phyloP scores from a whole-genome alignment of 2,329 filamentous ascomycete species.

The Furcasterigmium sp. region DNA sequence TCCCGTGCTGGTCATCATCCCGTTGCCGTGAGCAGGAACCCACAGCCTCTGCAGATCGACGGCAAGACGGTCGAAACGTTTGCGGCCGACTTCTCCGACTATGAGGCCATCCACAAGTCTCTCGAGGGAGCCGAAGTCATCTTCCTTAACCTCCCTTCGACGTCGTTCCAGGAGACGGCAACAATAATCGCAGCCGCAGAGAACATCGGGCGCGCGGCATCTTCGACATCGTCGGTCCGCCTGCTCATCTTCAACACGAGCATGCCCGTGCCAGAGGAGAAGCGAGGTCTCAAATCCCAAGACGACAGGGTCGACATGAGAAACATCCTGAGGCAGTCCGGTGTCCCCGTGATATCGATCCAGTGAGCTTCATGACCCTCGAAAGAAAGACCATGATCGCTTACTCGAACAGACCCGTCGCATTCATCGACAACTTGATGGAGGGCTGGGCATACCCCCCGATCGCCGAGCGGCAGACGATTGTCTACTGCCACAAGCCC shows the following conservation, averaged over 20 bases:
- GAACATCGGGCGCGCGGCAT: slow-evolving; percentile 46
- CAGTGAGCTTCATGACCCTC: slow-evolving; percentile 15
- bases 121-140: slow-evolving; percentile 13
- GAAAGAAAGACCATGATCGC: too few relatives aligned
- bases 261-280: slow-evolving; percentile 18
- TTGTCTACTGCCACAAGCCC: slow-evolving; percentile 33
- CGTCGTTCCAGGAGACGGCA: slow-evolving; percentile 19
- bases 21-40: slow-evolving; percentile 18
- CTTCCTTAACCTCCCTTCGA: slow-evolving; percentile 20
- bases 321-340: slow-evolving; percentile 19
- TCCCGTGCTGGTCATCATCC: slow-evolving; percentile 15
- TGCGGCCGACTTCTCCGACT: slow-evolving; percentile 13
- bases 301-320: slow-evolving; percentile 26
- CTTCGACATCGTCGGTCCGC: slow-evolving; percentile 46
- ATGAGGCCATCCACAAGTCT: slow-evolving; percentile 7
- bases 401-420: slow-evolving; percentile 18
- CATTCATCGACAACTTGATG: slow-evolving; percentile 30
- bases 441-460: slow-evolving; percentile 31
- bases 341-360: slow-evolving; percentile 25
- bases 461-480: slow-evolving; percentile 23
- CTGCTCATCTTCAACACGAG: slow-evolving; percentile 19
- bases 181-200: slow-evolving; percentile 52
- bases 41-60: slow-evolving; percentile 12
- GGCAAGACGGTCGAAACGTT: slow-evolving; percentile 13
- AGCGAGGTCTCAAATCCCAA: slow-evolving; percentile 16